Base-by-base conservation (phyloP, 2,329 filamentous ascomycete genomes). In the Stagonosporopsis tanaceti region DNA sequence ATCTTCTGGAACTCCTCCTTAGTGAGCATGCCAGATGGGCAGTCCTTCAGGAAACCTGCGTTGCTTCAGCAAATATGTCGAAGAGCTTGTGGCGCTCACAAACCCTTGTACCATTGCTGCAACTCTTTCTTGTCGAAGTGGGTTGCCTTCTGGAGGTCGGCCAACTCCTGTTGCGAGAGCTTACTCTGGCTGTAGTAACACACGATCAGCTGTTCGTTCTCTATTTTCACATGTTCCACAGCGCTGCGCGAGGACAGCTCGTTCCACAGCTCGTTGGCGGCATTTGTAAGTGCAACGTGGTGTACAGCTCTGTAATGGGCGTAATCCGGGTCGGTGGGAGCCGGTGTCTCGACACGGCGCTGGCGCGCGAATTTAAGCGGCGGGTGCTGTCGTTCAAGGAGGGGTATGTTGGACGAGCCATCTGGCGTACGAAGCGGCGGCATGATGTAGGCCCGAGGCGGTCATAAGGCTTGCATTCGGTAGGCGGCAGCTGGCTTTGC, bases 1-100 rank as follows among this genome's bases (percentile, higher is more conserved):
- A 99, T 99, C 82, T 98, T 98, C 80, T 98, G 95, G 78, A 99
- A 99, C 79, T 99, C 95, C 75, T 96, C 90, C 81, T 98, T 99
- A 72, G 92, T 95, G 77, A 99, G 89, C 84, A 93, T 96, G 77
- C 95, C 95, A 39, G 91, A 93, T 4, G 95, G 95, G 80, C 95
- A 99, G 80, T 99, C 95, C 83, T 98, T 98, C 61, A 98, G 85
- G 82, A 99, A 98, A 64, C 94, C 94, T 97, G 61, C 50, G 24
- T 52, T 28, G 51, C 50, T 45, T 75, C 63, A 76, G 67, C 56
- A 41, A 52, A 37, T 24, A 11, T 22, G 37, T 24, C 7, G 8
- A 32, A 20, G 15, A 7, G 9, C 35, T 28, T 41, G 34, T 25
- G 14, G 24, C 11, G 17, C 27, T 35, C 34, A 73, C 87, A 64